Percentiles rank a stretch among this genome's conserved stretches.
Conservation (phyloP, 208 protist species). For the Acanthamoeba triangularis region DNA sequence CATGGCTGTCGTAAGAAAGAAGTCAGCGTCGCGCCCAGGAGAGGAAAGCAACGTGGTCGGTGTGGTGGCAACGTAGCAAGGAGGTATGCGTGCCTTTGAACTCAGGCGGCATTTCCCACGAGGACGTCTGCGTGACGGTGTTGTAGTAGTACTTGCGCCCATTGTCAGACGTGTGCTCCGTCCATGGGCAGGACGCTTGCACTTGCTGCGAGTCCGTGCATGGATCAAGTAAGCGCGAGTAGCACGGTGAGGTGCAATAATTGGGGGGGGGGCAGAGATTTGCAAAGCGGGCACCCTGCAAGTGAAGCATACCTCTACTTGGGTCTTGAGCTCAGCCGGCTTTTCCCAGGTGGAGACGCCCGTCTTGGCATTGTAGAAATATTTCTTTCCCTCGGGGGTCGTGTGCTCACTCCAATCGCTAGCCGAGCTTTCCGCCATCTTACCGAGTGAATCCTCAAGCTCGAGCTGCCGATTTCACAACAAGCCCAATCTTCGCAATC, state of each 20-base stretch:
- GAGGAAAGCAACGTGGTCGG: too few relatives aligned
- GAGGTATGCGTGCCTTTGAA: background rate
- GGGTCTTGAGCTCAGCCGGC: conserved; percentile 77
- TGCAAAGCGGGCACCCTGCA: too few relatives aligned
- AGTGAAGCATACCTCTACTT: background rate
- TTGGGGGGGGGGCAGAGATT: background rate
- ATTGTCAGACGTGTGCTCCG: conserved; percentile 78
- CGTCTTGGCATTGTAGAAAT: conserved; percentile 82
- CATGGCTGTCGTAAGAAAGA: background rate
- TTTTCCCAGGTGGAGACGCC: conserved; percentile 83
- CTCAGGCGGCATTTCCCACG: conserved; percentile 79
- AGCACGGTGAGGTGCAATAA: background rate
- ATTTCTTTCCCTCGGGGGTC: conserved; percentile 83
- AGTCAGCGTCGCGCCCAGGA: too few relatives aligned
- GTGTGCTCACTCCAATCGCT: conserved; percentile 81
- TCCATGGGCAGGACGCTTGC: conserved; percentile 73
- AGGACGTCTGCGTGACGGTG: conserved; percentile 57
- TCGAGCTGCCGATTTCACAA: background rate
- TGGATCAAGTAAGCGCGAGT: background rate
- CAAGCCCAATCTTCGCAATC: background rate
- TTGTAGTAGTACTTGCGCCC: conserved; percentile 86
- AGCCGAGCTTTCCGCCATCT: background rate
- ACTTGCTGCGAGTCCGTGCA: background rate
- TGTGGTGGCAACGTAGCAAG: background rate
- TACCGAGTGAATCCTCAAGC: background rate